Evolutionary conservation across 148 eudicot genomes (phyloP).

Genomic region (Oxyria digyna): DNA sequence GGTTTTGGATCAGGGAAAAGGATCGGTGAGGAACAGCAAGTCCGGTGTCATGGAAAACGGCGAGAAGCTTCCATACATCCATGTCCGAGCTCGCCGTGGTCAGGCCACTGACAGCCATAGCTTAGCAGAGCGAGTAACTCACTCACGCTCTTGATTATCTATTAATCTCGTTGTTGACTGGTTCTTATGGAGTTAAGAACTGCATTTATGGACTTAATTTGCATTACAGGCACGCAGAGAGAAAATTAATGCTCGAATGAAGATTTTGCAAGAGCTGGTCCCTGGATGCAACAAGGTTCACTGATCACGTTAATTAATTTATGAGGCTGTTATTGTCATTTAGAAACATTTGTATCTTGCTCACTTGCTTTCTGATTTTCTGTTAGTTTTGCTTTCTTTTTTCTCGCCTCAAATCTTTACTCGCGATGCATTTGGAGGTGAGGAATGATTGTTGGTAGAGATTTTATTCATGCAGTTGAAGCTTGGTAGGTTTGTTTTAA

Average conservation of each 20-base stretch:
- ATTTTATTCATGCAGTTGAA: not conserved
- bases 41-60: slow-evolving; percentile 28
- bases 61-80: slow-evolving; percentile 87
- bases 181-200: not conserved
- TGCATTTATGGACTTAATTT: not conserved
- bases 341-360: not conserved
- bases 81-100: slow-evolving; percentile 91
- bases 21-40: slow-evolving; percentile 53
- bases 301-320: not conserved
- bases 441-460: not conserved
- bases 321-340: slow-evolving; percentile 21
- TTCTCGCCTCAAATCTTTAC: not conserved
- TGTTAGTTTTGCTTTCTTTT: not conserved
- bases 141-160: slow-evolving; percentile 5
- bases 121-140: slow-evolving; percentile 86
- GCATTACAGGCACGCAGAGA: slow-evolving; percentile 72
- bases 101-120: slow-evolving; percentile 98
- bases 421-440: not conserved
- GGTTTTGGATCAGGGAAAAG: slow-evolving; percentile 38
- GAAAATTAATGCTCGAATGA: slow-evolving; percentile 97
- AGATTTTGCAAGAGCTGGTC: slow-evolving; percentile 83
- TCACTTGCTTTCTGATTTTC: not conserved
- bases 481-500: not conserved
- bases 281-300: slow-evolving; percentile 88
- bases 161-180: not conserved